Base-by-base conservation (phyloP, 768 basidiomycete genomes). In the Boletales sp. region DNA sequence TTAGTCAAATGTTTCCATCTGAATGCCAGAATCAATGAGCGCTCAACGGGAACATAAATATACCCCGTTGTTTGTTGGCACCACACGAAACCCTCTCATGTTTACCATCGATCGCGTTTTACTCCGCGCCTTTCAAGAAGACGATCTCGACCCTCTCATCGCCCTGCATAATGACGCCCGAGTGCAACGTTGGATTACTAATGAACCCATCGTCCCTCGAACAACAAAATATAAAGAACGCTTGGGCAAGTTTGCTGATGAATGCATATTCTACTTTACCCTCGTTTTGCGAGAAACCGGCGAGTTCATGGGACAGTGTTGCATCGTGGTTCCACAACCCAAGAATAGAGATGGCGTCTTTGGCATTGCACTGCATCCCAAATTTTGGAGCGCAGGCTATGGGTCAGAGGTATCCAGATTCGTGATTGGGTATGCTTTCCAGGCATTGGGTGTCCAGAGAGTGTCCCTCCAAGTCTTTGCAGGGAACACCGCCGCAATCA, bases 271-370 rank as follows among this genome's bases (percentile, higher is more conserved):
- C n/a, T 56, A 49, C 35, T 47, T 61, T 32, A 50, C 57, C 8
- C 57, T 68, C 44, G 44, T 56, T n/a, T 55, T 50, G 8, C 55
- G 46, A 25, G 56, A 63, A 46, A 63, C 55, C 14, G 44, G 48
- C 21, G 44, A 50, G 18, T 64, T 60, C 19, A 46, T 61, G 32
- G 58, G 67, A 18, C 48, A 61, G 54, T 46, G 55, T 54, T 44
- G 49, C 30, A 14, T 56, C 54, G 8, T 51, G 43, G 17, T 56
- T 31, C 44, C 41, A 14, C 52, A 59, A 34, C 56, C 57, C 34
- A 67, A 64, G 51, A 67, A 70, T 37, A 53, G 63, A 25, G 59
- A 64, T 39, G 60, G 56, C 1, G 48, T 51, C 14, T 63, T 69
- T 39, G 56, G 54, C 18, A 66, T 69, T 31, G 53, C 48, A 30